Evolutionary conservation across 306 rosid genomes (phyloP), one percentile per base, ranked within the genome.

Genomic region (Rosa multiflora): DNA sequence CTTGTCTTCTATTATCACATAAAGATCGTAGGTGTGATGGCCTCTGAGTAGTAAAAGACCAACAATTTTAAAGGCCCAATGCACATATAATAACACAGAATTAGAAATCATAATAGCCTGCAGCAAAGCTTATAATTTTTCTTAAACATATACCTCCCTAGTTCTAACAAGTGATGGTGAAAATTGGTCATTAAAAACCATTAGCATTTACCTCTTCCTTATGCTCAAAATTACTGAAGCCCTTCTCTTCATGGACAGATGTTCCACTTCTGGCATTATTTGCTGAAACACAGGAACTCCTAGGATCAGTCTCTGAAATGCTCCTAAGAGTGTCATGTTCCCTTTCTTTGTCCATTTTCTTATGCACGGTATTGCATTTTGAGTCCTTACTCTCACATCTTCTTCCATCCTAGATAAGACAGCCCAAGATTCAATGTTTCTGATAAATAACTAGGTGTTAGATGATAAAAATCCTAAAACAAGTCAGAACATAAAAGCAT

Each of bases 331-430:
- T 68, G 55, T 70, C 80, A 64, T 62, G 37, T 43, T 84, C 86
- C 40, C 51, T 75, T 49, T 67, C 74, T 48, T 76, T 83, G 52
- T 83, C 89, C 72, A 74, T 51, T 58, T 83, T 84, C 69, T 81
- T 73, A 23, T 43, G 68, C 69, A 63, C 79, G 26, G 75, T 78
- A 79, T 70, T 90, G 67, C 84, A 84, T 73, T 78, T 83, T 23
- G 74, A 75, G 74, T 83, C 86, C 80, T 86, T 80, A 63, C 74
- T 82, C 79, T 81, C 89, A 32, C 59, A 81, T 75, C 76, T 81
- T 73, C 79, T 84, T 83, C 78, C 92, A 76, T 77, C 91, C 98
- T 94, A 72, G 23, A 88, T 35, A 79, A 87, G 73, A 79, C 61
- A 88, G 70, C 68, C 52, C 55, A 67, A 42, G 53, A 72, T 75